phyloP scores from a whole-genome alignment of 306 rosid species.

The Alnus glutinosa region DNA sequence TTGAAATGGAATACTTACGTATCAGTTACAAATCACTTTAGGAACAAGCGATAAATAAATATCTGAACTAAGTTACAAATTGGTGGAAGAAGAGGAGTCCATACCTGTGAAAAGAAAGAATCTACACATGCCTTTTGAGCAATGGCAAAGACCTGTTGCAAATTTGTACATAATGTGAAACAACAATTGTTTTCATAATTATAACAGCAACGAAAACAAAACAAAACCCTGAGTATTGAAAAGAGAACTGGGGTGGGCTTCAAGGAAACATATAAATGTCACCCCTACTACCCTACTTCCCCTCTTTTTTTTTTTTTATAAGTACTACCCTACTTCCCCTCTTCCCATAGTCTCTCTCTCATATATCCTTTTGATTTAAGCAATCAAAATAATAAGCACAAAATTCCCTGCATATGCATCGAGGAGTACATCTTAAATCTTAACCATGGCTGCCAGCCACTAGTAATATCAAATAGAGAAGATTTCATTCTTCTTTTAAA shows the following conservation, averaged over 20 bases:
- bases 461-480: conserved; percentile 13
- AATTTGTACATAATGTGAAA: conserved; percentile 28
- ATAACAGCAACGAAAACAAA: not conserved
- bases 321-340: not conserved
- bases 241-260: not conserved
- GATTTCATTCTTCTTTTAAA: not conserved
- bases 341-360: not conserved
- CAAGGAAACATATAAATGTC: not conserved
- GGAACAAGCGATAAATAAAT: conserved; percentile 5
- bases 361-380: too few relatives aligned
- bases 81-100: conserved; percentile 17
- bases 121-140: conserved; percentile 89
- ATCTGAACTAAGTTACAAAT: not conserved
- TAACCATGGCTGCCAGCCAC: conserved; percentile 7
- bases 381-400: not conserved
- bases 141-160: conserved; percentile 77
- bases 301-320: too few relatives aligned
- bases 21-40: conserved; percentile 8
- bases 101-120: conserved; percentile 94
- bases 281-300: not conserved
- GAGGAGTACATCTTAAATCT: conserved; percentile 2
- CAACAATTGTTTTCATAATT: not conserved
- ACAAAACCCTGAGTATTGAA: conserved; percentile 2
- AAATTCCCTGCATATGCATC: conserved; percentile 3
- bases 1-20: conserved; percentile 1